A percentile compares a stretch with the other conserved stretches of the same genome.
phyloP scores from a whole-genome alignment of 495 filamentous ascomycete species.

The Penicillium simplicissimum region DNA sequence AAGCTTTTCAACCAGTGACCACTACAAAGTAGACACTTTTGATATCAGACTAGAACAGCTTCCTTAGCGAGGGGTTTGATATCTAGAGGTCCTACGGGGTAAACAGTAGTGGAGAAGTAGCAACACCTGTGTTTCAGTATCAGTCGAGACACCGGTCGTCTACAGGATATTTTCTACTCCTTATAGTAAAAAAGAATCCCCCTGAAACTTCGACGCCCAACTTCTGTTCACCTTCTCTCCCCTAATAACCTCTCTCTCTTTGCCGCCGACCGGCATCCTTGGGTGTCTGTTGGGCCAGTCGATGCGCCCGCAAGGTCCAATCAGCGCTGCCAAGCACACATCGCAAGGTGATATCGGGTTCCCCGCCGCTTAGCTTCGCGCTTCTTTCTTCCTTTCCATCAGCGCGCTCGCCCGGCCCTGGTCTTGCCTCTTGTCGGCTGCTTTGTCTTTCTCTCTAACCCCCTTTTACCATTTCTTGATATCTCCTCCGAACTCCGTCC shows the following conservation, averaged over 20 bases:
- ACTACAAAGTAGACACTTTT: background rate
- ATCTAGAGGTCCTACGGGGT: slow-evolving; percentile 16
- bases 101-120: slow-evolving; percentile 26
- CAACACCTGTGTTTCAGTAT: slow-evolving; percentile 29
- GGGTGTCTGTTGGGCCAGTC: slow-evolving; percentile 27
- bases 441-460: slow-evolving; percentile 6
- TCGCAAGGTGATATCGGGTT: slow-evolving; percentile 37
- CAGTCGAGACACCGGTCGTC: slow-evolving; percentile 10
- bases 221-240: background rate
- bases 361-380: slow-evolving; percentile 32
- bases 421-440: slow-evolving; percentile 6
- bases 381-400: slow-evolving; percentile 23
- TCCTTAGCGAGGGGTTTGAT: background rate
- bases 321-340: slow-evolving; percentile 34
- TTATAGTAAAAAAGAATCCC: background rate
- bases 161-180: background rate
- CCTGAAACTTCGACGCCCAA: background rate
- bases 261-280: slow-evolving; percentile 25
- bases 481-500: slow-evolving; percentile 11
- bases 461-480: slow-evolving; percentile 4
- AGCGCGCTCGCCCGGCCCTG: slow-evolving; percentile 16
- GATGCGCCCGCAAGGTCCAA: slow-evolving; percentile 34
- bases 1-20: background rate
- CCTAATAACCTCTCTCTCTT: slow-evolving; percentile 9
- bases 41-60: background rate